phyloP scores from a whole-genome alignment of 2,329 filamentous ascomycete genomes.

The Cladophialophora chaetospira region DNA sequence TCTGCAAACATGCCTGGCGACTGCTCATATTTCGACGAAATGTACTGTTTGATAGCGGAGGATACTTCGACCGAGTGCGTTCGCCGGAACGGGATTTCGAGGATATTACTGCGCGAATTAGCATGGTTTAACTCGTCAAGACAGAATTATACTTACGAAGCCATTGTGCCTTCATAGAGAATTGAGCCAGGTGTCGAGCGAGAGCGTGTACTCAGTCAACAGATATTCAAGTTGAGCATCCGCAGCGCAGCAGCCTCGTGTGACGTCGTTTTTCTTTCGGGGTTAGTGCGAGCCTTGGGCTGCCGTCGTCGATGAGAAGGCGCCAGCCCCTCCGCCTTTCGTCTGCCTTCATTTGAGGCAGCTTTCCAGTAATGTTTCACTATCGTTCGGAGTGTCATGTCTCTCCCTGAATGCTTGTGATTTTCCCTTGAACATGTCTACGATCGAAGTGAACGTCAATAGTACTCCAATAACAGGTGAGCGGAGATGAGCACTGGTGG shows the following conservation, averaged over 20 bases:
- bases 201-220: neutral
- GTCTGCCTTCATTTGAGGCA: neutral
- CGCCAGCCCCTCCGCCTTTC: neutral
- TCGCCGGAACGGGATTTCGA: slow-evolving; percentile 84
- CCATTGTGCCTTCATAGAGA: slow-evolving; percentile 17
- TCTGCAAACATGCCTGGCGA: slow-evolving; percentile 94
- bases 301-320: neutral
- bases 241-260: neutral
- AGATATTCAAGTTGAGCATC: neutral
- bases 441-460: neutral
- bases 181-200: neutral
- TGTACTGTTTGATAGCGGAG: slow-evolving; percentile 86
- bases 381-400: neutral
- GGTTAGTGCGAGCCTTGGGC: neutral
- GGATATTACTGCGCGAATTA: slow-evolving; percentile 46
- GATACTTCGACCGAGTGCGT: slow-evolving; percentile 78
- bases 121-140: neutral
- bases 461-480: slow-evolving; percentile 1
- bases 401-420: neutral
- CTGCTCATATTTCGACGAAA: slow-evolving; percentile 97
- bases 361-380: neutral
- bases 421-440: neutral
- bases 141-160: slow-evolving; percentile 21
- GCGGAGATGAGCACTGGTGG: slow-evolving; percentile 5
- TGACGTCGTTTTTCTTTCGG: neutral